phyloP scores from a whole-genome alignment of 2,329 filamentous ascomycete species.

The Elsinoe australis region DNA sequence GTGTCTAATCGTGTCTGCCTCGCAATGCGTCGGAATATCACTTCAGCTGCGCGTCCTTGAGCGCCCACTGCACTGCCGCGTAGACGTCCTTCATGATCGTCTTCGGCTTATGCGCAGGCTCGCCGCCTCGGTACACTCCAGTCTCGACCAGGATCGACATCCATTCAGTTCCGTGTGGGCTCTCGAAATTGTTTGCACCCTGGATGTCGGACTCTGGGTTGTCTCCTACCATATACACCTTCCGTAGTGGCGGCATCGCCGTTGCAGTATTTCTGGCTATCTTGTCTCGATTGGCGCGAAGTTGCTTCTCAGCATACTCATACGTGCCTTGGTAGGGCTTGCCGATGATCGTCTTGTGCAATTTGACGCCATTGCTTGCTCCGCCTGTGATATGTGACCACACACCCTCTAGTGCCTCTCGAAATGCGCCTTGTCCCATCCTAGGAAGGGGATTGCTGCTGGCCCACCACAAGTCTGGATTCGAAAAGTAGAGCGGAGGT shows the following conservation, averaged over 20 bases:
- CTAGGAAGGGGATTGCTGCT: constrained; percentile 76
- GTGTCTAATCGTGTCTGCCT: background rate
- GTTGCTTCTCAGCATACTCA: constrained; percentile 68
- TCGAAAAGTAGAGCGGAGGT: constrained; percentile 77
- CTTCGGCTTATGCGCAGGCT: constrained; percentile 54
- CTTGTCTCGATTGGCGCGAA: constrained; percentile 53
- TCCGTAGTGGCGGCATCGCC: constrained; percentile 45
- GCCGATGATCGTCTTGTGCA: constrained; percentile 64
- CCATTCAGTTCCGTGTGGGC: constrained; percentile 64
- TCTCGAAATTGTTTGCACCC: constrained; percentile 71
- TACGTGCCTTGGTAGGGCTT: constrained; percentile 77
- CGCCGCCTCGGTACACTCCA: constrained; percentile 60
- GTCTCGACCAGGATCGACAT: constrained; percentile 68
- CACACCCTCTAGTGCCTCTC: constrained; percentile 69
- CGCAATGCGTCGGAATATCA: background rate
- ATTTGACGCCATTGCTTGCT: constrained; percentile 35
- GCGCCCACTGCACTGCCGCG: constrained; percentile 68
- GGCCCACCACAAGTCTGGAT: constrained; percentile 85
- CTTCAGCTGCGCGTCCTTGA: constrained; percentile 47
- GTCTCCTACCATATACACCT: constrained; percentile 85
- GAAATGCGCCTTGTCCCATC: constrained; percentile 86
- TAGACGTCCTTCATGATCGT: constrained; percentile 66
- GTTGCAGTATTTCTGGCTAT: constrained; percentile 34
- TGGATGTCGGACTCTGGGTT: constrained; percentile 73
- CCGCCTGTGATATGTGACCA: constrained; percentile 66